Conservation (phyloP, 2,329 filamentous ascomycete species). For the Fusarium nisikadoi region DNA sequence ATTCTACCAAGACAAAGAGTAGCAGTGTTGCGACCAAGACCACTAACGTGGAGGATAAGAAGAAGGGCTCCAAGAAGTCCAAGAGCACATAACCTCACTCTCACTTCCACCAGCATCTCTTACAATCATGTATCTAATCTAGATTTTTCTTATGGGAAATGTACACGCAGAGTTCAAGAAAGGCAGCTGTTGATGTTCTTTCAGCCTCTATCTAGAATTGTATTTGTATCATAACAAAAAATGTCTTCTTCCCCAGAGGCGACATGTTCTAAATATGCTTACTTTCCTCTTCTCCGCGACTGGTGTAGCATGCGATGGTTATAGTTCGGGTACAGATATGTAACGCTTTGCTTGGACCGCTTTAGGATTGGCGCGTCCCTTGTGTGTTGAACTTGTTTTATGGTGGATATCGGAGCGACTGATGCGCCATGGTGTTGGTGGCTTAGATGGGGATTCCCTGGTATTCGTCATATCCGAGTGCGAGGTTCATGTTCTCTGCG, state of each 20-base stretch:
- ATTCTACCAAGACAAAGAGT: background rate
- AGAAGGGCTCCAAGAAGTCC: background rate
- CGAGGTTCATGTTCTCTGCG: slow-evolving; percentile 88
- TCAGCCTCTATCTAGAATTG: background rate
- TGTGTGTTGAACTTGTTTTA: background rate
- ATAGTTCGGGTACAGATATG: background rate
- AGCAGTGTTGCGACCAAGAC: background rate
- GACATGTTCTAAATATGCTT: background rate
- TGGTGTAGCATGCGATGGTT: background rate
- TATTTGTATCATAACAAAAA: background rate
- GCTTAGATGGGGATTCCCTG: slow-evolving; percentile 75
- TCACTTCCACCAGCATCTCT: background rate
- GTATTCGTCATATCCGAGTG: slow-evolving; percentile 88
- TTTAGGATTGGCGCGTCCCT: background rate
- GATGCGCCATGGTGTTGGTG: background rate
- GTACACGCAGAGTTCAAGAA: background rate
- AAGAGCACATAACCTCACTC: background rate
- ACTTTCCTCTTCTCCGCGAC: background rate
- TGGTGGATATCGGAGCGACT: background rate
- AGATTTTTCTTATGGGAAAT: background rate
- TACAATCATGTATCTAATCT: background rate
- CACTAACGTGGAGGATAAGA: background rate
- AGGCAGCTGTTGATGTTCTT: background rate
- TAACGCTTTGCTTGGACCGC: background rate
- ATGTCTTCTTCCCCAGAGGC: background rate